Evolutionary conservation across 805 yeast genomes (phyloP), one percentile per base, ranked within the genome.

Genomic region (Zygosaccharomyces bailii): DNA sequence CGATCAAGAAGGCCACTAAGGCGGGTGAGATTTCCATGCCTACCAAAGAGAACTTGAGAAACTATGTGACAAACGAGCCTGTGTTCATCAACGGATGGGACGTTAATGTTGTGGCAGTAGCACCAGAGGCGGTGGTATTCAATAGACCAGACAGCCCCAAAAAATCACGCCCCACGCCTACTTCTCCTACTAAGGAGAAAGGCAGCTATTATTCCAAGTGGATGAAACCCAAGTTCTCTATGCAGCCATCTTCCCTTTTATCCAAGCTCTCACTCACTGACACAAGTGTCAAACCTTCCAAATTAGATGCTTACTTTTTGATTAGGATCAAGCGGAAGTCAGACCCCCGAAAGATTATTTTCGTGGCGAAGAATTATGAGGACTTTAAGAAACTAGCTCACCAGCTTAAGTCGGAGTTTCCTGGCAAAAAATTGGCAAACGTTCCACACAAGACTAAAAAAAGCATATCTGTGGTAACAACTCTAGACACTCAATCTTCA

Each of bases 61-160:
- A 56, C 33, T 56, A 68, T 20, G 41, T 68, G 1, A 53, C 69
- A 0, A 57, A 62, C 19, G 68, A 63, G 23, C 61, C 65, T 4
- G 45, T 56, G 3, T 68, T 54, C 44, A 55, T 73, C 31, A 81
- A 84, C 56, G 86, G 87, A 2, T 61, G 79, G 49, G 78, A 73
- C 45, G 57, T 86, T 14, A 84, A 86, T 49, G 78, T 89, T 8
- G 74, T 79, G 20, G 88, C 93, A 1, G 95, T 84, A 5, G 53
- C 59, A 11, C 42, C 44, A 14, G 59, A 56, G 20, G 21, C 53
- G 45, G 58, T 21, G 43, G 59, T 38, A 53, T 45, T 32, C 14
- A 44, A 36, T 9, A 39, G 34, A 14, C 21, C 40, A 3, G 32
- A 16, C 8, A 11, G 17, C 9, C 10, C 33, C 4, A 37, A 21